Base-by-base conservation (phyloP, 2,329 filamentous ascomycete genomes). In the Neobulgaria alba region DNA sequence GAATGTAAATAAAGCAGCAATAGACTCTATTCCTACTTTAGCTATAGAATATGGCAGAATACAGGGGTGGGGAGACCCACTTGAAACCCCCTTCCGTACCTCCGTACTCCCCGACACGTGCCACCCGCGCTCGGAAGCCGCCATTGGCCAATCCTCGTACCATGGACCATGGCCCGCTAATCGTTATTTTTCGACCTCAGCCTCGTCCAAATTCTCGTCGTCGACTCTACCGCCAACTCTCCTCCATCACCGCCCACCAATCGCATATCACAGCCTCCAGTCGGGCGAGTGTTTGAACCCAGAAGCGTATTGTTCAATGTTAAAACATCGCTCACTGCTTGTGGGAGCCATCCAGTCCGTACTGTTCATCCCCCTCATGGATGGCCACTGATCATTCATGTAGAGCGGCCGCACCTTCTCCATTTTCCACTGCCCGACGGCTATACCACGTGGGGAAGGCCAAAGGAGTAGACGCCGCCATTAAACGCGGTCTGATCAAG, bases 361-460 rank as follows among this genome's bases (percentile, higher is more conserved):
- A 26, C 7, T 7, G 12, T 26, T 12, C 23, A 7, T 12, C 7
- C 7, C 7, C 7, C 23, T 7, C 12, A 26, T 7, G 7, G 23
- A 26, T 7, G 12, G 7, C 23, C 23, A 26, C 23, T 26, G 12
- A 26, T 7, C 23, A 26, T 7, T 26, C 23, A 7, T 12, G 7
- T 26, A 26, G 23, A 26, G 12, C 23, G 7, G 12, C 23, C 23
- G 12, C 23, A 26, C 23, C 12, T 7, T 26, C 23, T 26, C 12
- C 23, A 26, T 26, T 26, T 26, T 26, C 12, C 12, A 12, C 12
- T 7, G 7, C 12, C 23, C 7, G 12, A 4, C 37, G 37, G 10
- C 26, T 9, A 2, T 39, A 39, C 16, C 29, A 35, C 32, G 16
- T 26, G 43, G 37, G 46, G 18, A 45, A 36, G 32, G 37, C 37